phyloP scores from a whole-genome alignment of 108 stramenopile genomes.

The Hondaea fermentalgiana region DNA sequence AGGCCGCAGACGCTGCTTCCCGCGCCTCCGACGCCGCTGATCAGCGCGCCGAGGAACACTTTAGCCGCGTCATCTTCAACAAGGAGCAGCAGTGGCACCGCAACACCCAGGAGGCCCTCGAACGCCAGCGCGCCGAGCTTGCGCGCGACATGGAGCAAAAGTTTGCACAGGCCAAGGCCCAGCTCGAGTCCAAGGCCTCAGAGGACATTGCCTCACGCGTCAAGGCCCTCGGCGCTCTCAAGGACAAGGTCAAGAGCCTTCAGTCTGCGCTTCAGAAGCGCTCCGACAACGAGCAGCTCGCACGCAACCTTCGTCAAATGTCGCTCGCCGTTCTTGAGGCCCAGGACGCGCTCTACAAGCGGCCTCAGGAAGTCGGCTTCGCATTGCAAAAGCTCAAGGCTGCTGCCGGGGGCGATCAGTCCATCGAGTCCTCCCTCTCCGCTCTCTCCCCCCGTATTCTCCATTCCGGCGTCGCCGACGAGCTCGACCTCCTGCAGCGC shows the following conservation, averaged over 20 bases:
- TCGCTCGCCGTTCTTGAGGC: background rate
- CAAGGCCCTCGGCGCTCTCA: background rate
- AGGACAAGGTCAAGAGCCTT: background rate
- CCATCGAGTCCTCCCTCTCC: background rate
- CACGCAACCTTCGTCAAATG: background rate
- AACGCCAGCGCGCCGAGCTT: slow-evolving; percentile 3
- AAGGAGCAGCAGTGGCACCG: slow-evolving; percentile 19
- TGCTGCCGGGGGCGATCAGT: background rate
- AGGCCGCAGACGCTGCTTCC: background rate
- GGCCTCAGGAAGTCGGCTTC: background rate
- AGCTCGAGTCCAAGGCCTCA: background rate
- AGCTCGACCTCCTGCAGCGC: background rate
- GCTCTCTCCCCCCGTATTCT: background rate
- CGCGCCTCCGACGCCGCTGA: background rate
- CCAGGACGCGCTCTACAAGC: slow-evolving; percentile 10
- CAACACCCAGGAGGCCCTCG: background rate
- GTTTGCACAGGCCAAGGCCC: slow-evolving; percentile 8
- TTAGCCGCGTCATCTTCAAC: background rate
- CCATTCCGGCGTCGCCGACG: background rate
- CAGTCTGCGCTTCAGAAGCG: background rate
- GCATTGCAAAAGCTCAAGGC: background rate
- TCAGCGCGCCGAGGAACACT: background rate
- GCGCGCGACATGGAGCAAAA: background rate
- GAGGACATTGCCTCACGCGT: background rate
- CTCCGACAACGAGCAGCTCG: background rate